Percentiles rank a stretch among this genome's conserved stretches.
Evolutionary conservation across 2,329 filamentous ascomycete genomes (phyloP).

Genomic region (Scolecobasidium constrictum): DNA sequence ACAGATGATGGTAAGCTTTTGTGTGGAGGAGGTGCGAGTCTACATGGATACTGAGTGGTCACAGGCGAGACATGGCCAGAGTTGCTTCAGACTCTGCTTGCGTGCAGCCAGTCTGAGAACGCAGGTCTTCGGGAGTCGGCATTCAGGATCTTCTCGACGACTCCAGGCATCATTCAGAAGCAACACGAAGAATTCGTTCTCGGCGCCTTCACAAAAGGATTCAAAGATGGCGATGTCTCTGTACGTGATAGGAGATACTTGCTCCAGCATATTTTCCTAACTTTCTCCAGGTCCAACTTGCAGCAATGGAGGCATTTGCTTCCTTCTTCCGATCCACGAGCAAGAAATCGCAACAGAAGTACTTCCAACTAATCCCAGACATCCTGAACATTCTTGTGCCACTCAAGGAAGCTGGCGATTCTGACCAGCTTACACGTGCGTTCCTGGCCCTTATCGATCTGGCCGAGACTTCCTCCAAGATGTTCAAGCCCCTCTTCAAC

Average conservation of each 20-base stretch:
- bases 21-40: too few relatives aligned
- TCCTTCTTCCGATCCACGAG: conserved; percentile 86
- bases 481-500: conserved; percentile 94
- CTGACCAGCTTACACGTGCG: conserved; percentile 81
- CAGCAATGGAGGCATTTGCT: conserved; percentile 93
- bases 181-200: conserved; percentile 89
- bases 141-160: conserved; percentile 91
- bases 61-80: conserved; percentile 81
- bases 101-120: conserved; percentile 78
- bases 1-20: conserved; percentile 67
- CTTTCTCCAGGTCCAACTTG: conserved; percentile 63
- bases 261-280: conserved; percentile 12
- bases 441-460: conserved; percentile 87
- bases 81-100: conserved; percentile 74
- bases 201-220: conserved; percentile 79
- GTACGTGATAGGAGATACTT: conserved; percentile 37
- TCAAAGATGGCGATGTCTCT: conserved; percentile 74
- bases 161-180: conserved; percentile 89
- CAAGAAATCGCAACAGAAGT: conserved; percentile 83
- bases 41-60: too few relatives aligned
- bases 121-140: conserved; percentile 80
- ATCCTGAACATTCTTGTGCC: conserved; percentile 91
- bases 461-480: conserved; percentile 87
- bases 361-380: conserved; percentile 76
- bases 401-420: conserved; percentile 83